Conservation (phyloP, 768 basidiomycete genomes). For the Auriculariales sp. region DNA sequence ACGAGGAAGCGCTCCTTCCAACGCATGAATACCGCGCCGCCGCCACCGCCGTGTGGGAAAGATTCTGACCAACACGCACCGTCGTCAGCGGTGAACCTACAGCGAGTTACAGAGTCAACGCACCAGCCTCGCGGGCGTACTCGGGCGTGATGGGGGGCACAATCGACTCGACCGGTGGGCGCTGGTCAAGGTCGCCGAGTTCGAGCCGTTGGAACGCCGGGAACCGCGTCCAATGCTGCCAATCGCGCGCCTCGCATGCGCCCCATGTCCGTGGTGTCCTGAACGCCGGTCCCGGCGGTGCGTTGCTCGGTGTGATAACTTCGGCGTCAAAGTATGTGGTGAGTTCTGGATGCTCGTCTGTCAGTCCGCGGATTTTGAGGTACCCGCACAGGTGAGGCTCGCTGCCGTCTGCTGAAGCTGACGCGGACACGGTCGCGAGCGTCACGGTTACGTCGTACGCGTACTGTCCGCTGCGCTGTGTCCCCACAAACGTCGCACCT, state of each 20-base stretch:
- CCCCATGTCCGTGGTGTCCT: constrained; percentile 74
- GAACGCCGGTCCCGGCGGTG: constrained; percentile 76
- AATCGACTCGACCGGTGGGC: background rate
- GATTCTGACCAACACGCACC: no score
- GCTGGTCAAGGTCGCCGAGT: constrained; percentile 1
- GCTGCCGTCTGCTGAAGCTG: constrained; percentile 77
- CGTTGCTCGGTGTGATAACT: constrained; percentile 49
- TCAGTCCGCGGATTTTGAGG: constrained; percentile 82
- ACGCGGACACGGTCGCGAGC: constrained; percentile 31
- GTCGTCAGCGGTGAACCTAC: no score
- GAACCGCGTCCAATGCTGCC: constrained; percentile 90
- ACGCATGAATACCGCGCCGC: constrained; percentile 64
- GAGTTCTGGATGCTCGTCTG: constrained; percentile 88
- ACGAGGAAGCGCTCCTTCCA: constrained; percentile 96
- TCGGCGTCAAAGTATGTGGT: constrained; percentile 96
- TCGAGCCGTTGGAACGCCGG: constrained; percentile 73
- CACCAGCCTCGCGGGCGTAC: no score
- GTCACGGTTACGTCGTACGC: constrained; percentile 91
- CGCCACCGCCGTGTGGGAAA: no score
- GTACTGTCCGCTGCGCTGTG: constrained; percentile 86
- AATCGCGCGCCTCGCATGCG: constrained; percentile 79
- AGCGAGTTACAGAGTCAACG: no score
- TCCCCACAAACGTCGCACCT: constrained; percentile 78
- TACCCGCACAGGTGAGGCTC: constrained; percentile 83
- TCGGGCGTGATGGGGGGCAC: no score